Evolutionary conservation across 495 filamentous ascomycete species (phyloP).

Genomic region (Copromyces sp.): DNA sequence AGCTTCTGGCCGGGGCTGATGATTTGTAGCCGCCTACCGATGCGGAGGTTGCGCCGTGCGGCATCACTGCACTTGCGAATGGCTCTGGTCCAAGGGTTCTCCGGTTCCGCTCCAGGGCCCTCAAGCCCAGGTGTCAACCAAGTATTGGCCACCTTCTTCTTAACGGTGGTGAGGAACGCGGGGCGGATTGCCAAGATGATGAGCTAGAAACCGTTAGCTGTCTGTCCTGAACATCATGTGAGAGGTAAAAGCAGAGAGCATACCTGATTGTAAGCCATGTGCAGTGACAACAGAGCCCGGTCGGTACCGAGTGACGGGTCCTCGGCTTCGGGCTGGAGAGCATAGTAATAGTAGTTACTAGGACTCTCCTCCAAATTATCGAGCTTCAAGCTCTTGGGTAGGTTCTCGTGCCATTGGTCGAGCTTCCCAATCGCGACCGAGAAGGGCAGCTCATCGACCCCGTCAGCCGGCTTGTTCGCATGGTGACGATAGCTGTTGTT

Average conservation of each 20-base stretch:
- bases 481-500: conserved; percentile 22
- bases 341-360: background rate
- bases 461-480: conserved; percentile 3
- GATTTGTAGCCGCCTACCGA: conserved; percentile 19
- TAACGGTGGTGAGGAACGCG: conserved; percentile 28
- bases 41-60: conserved; percentile 24
- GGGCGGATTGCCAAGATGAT: conserved; percentile 32
- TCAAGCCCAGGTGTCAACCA: conserved; percentile 8
- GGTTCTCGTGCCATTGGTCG: conserved; percentile 13
- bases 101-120: conserved; percentile 8
- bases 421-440: conserved; percentile 19
- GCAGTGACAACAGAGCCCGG: conserved; percentile 23
- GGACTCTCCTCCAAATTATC: conserved; percentile 1
- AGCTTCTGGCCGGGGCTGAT: conserved; percentile 16
- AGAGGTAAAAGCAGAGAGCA: background rate
- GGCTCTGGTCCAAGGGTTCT: conserved; percentile 7
- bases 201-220: conserved; percentile 18
- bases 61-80: conserved; percentile 24
- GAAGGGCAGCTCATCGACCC: background rate
- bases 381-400: conserved; percentile 10
- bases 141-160: conserved; percentile 22
- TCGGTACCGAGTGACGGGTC: conserved; percentile 12
- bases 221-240: background rate
- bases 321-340: background rate
- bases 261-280: conserved; percentile 36